Base-by-base conservation (phyloP, 164 flowering plant species). In the Stephania yunnanensis region DNA sequence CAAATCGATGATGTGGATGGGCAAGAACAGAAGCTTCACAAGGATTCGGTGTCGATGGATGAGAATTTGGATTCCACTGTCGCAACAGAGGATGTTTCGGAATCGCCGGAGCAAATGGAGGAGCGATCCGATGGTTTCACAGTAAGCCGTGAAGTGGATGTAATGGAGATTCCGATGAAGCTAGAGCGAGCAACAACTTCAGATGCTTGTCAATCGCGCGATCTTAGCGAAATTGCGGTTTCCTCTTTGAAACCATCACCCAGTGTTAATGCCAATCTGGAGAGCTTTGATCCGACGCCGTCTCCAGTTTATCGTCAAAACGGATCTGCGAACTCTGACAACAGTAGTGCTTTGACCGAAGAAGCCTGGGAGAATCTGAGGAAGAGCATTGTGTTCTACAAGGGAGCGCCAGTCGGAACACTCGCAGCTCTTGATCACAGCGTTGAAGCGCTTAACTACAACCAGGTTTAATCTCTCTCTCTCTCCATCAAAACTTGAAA, bases 401-500 rank as follows among this genome's bases (percentile, higher is more conserved):
- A 77, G 67, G 86, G 80, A 44, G 74, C 71, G 52, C 84, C 84
- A n/a, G 84, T 85, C 10, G 86, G 86, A 8, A 83, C 86, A 48
- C 73, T 85, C 6, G 87, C 87, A 2, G 87, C 87, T 66, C 20
- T 79, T 5, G 87, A 85, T 73, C 81, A 85, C 2, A 76, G 63
- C 17, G 80, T 78, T 2, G 86, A 83, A 11, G 81, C 80, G 67
- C 68, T 83, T 55, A 85, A 85, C 67, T 83, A 85, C 71, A 81
- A 83, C 68, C 87, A 85, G 86, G 87, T 81, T 3, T 19, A 25
- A 25, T 25, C 25, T 25, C 25, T 25, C 25, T 25, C 11, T 42
- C 30, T 63, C 15, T 53, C 13, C 36, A 1, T 68, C 36, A 4
- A 5, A 1, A 7, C 7, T 17, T 17, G 7, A 10, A 15, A 19